phyloP scores from a whole-genome alignment of 1,139 yeast species.

The Diutina ranongensis region DNA sequence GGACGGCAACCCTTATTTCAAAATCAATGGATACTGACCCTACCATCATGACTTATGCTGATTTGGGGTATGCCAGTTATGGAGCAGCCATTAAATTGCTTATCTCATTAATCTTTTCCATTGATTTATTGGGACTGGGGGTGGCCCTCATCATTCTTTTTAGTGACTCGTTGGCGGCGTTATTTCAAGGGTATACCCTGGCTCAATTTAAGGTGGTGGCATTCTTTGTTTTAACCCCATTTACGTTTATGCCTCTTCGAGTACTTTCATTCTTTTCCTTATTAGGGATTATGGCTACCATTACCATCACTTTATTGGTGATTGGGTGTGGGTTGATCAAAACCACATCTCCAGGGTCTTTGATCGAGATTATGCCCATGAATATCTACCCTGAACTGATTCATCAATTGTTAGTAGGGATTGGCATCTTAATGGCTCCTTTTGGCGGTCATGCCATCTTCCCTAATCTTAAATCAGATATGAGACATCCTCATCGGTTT shows the following conservation, averaged over 20 bases:
- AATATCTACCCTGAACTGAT: slow-evolving; percentile 34
- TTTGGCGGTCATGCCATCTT: slow-evolving; percentile 55
- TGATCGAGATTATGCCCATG: slow-evolving; percentile 30
- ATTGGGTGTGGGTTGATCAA: slow-evolving; percentile 29
- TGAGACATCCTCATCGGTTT: slow-evolving; percentile 42
- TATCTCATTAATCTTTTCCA: slow-evolving; percentile 16
- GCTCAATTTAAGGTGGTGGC: slow-evolving; percentile 26
- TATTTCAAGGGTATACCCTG: neutral
- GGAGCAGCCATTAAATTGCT: slow-evolving; percentile 37
- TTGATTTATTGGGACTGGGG: slow-evolving; percentile 8
- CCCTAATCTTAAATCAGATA: slow-evolving; percentile 46
- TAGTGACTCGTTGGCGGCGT: slow-evolving; percentile 1
- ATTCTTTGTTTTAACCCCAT: slow-evolving; percentile 34
- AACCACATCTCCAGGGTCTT: slow-evolving; percentile 30
- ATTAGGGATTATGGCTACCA: slow-evolving; percentile 33
- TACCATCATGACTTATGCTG: slow-evolving; percentile 80
- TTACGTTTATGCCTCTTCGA: slow-evolving; percentile 34
- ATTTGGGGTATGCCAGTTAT: slow-evolving; percentile 69
- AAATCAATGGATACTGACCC: slow-evolving; percentile 55
- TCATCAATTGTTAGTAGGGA: slow-evolving; percentile 33
- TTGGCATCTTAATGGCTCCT: slow-evolving; percentile 51
- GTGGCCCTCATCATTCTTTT: slow-evolving; percentile 8
- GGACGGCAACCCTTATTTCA: slow-evolving; percentile 34
- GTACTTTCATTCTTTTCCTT: slow-evolving; percentile 32
- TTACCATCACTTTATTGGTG: slow-evolving; percentile 30